Percentiles rank a stretch among this genome's conserved stretches.
Conservation (phyloP, 2,329 filamentous ascomycete genomes). For the Dactylellina sp. region DNA sequence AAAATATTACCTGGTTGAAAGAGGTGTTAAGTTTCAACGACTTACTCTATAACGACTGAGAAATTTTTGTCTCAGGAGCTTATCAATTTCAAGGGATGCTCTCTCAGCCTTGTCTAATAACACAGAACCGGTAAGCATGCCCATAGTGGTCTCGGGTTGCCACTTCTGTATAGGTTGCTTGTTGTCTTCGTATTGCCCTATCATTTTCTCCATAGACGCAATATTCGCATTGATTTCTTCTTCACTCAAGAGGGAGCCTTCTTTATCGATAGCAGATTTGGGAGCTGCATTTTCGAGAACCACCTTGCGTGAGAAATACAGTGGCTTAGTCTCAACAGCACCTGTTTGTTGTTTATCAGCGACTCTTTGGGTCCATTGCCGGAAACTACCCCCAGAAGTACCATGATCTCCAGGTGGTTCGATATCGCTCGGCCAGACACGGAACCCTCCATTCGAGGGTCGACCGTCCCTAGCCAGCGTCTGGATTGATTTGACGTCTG, state of each 20-base stretch:
- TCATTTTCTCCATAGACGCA: not conserved
- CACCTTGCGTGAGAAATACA: too few species aligned
- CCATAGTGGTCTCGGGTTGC: conserved; percentile 20
- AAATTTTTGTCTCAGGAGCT: conserved; percentile 7
- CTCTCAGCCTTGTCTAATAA: conserved; percentile 2
- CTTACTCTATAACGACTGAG: conserved; percentile 16
- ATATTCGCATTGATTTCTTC: not conserved
- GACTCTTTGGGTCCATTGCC: too few species aligned
- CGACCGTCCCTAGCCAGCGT: too few species aligned
- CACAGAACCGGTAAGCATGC: not conserved
- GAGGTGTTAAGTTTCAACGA: not conserved
- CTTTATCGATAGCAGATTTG: not conserved
- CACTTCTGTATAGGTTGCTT: not conserved
- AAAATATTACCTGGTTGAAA: not conserved
- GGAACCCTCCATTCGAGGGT: too few species aligned
- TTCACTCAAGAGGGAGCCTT: not conserved
- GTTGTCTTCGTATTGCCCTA: conserved; percentile 7
- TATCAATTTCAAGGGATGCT: conserved; percentile 11
- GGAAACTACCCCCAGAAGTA: too few species aligned
- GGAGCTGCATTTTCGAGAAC: not conserved
- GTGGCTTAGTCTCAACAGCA: too few species aligned
- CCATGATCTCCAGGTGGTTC: too few species aligned
- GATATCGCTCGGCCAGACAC: too few species aligned
- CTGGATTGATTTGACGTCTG: not conserved
- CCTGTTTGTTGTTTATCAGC: too few species aligned